Evolutionary conservation across 805 yeast genomes (phyloP), one percentile per base, ranked within the genome.

Genomic region (Ogataea polymorpha): DNA sequence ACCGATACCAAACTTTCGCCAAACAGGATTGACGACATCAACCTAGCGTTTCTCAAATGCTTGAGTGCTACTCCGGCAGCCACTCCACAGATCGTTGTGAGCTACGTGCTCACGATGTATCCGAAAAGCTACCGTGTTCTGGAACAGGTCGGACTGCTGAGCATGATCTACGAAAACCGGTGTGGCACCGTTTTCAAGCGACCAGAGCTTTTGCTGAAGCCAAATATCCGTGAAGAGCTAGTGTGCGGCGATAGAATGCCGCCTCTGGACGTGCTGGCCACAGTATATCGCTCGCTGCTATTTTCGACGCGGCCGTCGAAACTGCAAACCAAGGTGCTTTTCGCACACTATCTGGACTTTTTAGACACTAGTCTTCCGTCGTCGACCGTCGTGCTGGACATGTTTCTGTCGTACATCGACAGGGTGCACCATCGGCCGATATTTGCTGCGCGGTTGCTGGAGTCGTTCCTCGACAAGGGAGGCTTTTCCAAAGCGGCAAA

Each of bases 361-460:
- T 25, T 33, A 11, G 6, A 10, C 15, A 7, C 18, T 3, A 29
- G 39, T 12, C 37, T 34, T 12, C 25, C 16, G 2, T 11, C 32
- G 3, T 32, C 37, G 4, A 33, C 30, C 20, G 17, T 43, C 13
- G 46, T 57, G 4, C 35, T 57, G 16, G 48, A 49, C 13, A 26
- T 42, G 7, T 54, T 58, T 34, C 30, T 58, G 9, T 32, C 44
- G 7, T 51, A 52, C 29, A 20, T 48, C 3, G 24, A 35, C 9
- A 16, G 14, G 5, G 17, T 21, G 13, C 26, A 32, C 27, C 35
- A 42, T 13, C 41, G 37, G 25, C 49, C 54, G 0, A 20, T 20
- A 5, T 46, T 48, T 41, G 51, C 51, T 6, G 30, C 41, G 12
- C 33, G 35, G 12, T 17, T 50, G n/a, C 17, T 48, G 35, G 13